Base-by-base conservation (phyloP, 768 basidiomycete genomes). In the Leccinum subtestaceum region DNA sequence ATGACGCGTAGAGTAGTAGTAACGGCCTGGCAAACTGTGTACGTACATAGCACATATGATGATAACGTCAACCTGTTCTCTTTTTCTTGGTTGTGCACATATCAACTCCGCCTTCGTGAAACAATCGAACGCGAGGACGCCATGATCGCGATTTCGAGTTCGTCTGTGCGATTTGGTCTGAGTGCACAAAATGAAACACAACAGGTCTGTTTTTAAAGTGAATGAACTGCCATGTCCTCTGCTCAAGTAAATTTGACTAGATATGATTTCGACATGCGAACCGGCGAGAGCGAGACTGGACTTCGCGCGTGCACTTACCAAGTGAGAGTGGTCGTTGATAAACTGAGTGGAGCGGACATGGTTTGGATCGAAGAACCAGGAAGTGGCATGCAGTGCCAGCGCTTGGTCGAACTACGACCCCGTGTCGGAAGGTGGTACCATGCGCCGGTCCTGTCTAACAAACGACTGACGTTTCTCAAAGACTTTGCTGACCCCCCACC, bases 401-500 rank as follows among this genome's bases (percentile, higher is more conserved):
- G 82, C 17, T 67, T 90, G 9, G 85, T 90, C 23, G 86, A 89
- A 63, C 67, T 88, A n/a, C 71, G 88, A 50, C 49, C 49, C 27
- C 25, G 49, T 50, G 15, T 50, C 49, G 29, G 49, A 50, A 50
- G 49, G 23, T 85, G 89, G 80, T 87, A 87, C 84, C 36, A 2
- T 23, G 17, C 17, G 31, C 31, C 31, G 15, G 38, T 45, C 10
- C 27, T 21, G 29, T 5, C 9, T 31, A 6, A 49, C 52, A n/a
- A 15, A 32, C 38, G 15, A 27, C 19, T 17, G 25, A 27, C 27
- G 1, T 46, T 55, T 5, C 57, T 79, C 5, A 2, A 78, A 86
- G 76, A 72, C 4, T 91, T 91, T 66, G 85, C 86, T 5, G 88
- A 90, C 67, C 84, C 86, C 87, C 82, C 25, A 19, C 81, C 80